Conservation (phyloP, 2,329 filamentous ascomycete species). For the Pseudogymnoascus sp. region DNA sequence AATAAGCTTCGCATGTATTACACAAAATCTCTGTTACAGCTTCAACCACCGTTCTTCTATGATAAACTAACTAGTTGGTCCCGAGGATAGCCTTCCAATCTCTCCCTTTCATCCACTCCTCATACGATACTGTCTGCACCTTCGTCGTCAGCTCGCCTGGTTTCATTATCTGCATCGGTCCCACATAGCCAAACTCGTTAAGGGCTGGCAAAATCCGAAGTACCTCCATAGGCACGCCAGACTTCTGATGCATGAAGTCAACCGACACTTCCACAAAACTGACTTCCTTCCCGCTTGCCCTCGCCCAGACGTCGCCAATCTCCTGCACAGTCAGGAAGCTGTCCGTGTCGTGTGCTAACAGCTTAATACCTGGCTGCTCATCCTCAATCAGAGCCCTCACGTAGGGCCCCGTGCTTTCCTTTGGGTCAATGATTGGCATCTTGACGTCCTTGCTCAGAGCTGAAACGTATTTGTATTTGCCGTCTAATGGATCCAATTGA, state of each 20-base stretch:
- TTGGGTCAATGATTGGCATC: constrained; percentile 35
- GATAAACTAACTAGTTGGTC: background rate
- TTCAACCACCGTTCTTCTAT: background rate
- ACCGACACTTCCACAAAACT: constrained; percentile 24
- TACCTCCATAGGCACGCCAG: constrained; percentile 31
- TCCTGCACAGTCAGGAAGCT: constrained; percentile 30
- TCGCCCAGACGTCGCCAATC: constrained; percentile 29
- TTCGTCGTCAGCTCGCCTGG: constrained; percentile 32
- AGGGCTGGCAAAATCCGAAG: constrained; percentile 30
- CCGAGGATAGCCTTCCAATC: constrained; percentile 9
- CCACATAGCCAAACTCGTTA: constrained; percentile 35
- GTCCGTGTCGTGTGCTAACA: constrained; percentile 36
- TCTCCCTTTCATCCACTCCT: constrained; percentile 22
- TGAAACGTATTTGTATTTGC: constrained; percentile 27
- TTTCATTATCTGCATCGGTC: constrained; percentile 31
- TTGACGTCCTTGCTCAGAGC: constrained; percentile 20
- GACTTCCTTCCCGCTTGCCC: constrained; percentile 31
- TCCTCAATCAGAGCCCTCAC: constrained; percentile 36
- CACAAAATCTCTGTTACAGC: background rate
- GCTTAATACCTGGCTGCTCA: constrained; percentile 32
- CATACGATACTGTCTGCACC: constrained; percentile 24
- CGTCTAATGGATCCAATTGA: constrained; percentile 18
- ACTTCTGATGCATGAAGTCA: constrained; percentile 29
- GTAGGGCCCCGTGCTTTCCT: constrained; percentile 35
- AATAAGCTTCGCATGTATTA: constrained; percentile 11